Evolutionary conservation across 2,329 filamentous ascomycete species (phyloP).

Genomic region (Chrysosporium queenslandicum): DNA sequence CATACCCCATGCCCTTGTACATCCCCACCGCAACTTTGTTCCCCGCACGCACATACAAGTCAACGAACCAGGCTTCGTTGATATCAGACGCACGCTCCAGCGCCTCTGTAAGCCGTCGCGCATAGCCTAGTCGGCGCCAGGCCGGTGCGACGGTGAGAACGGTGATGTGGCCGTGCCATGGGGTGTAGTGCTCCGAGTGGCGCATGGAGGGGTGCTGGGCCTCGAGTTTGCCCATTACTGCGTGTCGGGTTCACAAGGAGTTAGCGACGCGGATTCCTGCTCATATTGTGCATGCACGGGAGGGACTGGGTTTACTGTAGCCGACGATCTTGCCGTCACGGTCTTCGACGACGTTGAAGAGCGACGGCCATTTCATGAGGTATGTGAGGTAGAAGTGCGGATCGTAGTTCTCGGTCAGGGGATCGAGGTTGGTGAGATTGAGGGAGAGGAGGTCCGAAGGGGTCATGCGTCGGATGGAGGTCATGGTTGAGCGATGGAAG

Average conservation of each 20-base stretch:
- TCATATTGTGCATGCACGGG: background rate
- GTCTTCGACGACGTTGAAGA: slow-evolving; percentile 88
- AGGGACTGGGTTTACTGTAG: slow-evolving; percentile 63
- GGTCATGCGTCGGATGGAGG: slow-evolving; percentile 74
- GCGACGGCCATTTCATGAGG: slow-evolving; percentile 85
- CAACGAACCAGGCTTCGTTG: slow-evolving; percentile 85
- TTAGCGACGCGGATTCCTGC: background rate
- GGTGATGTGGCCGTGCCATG: slow-evolving; percentile 98
- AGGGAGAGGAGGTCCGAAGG: slow-evolving; percentile 78
- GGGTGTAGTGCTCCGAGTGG: slow-evolving; percentile 80
- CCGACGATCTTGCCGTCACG: slow-evolving; percentile 79
- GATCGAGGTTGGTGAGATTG: slow-evolving; percentile 91
- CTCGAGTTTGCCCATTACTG: slow-evolving; percentile 96
- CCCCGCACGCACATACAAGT: slow-evolving; percentile 82
- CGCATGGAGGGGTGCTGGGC: slow-evolving; percentile 65
- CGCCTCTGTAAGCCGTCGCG: slow-evolving; percentile 68
- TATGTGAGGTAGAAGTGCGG: slow-evolving; percentile 93
- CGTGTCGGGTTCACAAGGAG: background rate
- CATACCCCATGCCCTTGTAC: slow-evolving; percentile 76
- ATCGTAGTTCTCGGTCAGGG: slow-evolving; percentile 95
- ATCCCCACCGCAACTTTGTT: slow-evolving; percentile 80
- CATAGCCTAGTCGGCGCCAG: slow-evolving; percentile 76
- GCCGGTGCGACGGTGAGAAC: slow-evolving; percentile 84
- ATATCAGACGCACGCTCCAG: slow-evolving; percentile 74
- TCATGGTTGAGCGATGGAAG: slow-evolving; percentile 49